Evolutionary conservation across 768 basidiomycete species (phyloP).

Genomic region (Lentinula guzmanii): DNA sequence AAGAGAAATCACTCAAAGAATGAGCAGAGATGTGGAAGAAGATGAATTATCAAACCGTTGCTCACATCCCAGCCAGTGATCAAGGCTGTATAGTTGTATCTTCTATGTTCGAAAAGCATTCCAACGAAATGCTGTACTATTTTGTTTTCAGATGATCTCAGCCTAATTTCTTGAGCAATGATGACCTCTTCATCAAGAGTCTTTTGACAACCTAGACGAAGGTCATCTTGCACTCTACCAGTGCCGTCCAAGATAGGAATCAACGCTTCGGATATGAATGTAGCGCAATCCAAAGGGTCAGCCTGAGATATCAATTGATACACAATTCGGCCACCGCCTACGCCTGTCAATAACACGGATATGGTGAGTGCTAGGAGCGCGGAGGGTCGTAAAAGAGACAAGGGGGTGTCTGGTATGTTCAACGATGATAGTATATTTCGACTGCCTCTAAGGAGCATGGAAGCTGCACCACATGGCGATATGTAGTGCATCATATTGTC

Average conservation of each 20-base stretch:
- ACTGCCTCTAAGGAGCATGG: constrained; percentile 28
- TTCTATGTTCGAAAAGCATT: constrained; percentile 36
- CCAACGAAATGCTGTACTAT: constrained; percentile 41
- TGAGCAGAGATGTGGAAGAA: not conserved
- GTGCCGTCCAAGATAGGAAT: constrained; percentile 23
- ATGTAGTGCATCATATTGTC: constrained; percentile 14
- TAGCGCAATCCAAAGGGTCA: constrained; percentile 34
- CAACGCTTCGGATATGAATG: constrained; percentile 33
- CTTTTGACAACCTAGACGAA: constrained; percentile 19
- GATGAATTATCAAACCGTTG: not conserved
- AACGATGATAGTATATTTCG: constrained; percentile 19
- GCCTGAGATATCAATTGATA: constrained; percentile 25
- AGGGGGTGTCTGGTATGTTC: not conserved
- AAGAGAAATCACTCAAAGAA: not conserved
- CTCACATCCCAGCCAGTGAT: constrained; percentile 47
- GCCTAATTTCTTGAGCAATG: constrained; percentile 16
- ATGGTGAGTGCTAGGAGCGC: constrained; percentile 27
- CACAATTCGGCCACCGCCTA: constrained; percentile 23
- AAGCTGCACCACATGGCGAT: constrained; percentile 19
- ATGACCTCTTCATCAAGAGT: constrained; percentile 24
- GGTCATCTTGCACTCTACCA: constrained; percentile 1
- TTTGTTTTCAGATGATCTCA: constrained; percentile 12
- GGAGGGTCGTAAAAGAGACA: constrained; percentile 20
- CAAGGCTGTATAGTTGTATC: constrained; percentile 34
- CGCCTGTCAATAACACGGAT: constrained; percentile 30